Percentiles rank a stretch among this genome's conserved stretches.
These are phyloP conservation scores for Colletotrichum karsti DNA, from an alignment of 2,329 filamentous ascomycete species.

Conservation along the genomic window DNA sequence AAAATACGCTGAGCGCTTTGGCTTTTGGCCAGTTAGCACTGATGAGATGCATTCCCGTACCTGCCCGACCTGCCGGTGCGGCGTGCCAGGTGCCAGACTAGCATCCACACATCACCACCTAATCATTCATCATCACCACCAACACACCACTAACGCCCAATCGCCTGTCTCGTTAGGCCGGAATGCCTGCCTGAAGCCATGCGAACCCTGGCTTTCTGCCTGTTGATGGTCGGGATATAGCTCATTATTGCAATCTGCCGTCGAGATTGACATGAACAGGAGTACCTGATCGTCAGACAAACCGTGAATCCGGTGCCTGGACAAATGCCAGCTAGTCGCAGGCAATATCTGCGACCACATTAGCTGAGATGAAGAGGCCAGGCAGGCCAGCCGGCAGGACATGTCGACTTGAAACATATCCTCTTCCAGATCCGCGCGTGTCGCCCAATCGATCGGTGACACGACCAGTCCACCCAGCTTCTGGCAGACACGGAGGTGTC, in stretches of 20 bases:
- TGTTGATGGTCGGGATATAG: background rate
- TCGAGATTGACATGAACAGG: background rate
- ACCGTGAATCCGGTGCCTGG: background rate
- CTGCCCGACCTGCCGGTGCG: background rate
- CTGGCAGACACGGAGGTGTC: conserved; percentile 22
- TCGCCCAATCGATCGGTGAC: conserved; percentile 20
- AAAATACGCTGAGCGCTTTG: conserved; percentile 1
- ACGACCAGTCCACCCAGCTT: conserved; percentile 13
- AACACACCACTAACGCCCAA: conserved; percentile 2
- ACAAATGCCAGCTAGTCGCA: background rate
- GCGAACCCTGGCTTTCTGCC: background rate
- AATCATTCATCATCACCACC: conserved; percentile 22
- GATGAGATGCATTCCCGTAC: background rate
- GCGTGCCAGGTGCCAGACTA: background rate
- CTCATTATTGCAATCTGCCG: background rate
- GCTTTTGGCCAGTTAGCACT: background rate
- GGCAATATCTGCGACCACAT: background rate
- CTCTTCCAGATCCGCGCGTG: conserved; percentile 12
- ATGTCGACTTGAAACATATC: conserved; percentile 22
- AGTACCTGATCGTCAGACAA: background rate
- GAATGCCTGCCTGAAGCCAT: conserved; percentile 8
- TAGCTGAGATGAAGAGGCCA: background rate
- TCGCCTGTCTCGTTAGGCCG: background rate
- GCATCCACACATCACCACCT: conserved; percentile 24
- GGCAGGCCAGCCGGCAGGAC: conserved; percentile 4